A percentile compares a stretch with the other conserved stretches of the same genome.
phyloP scores from a whole-genome alignment of 192 early-diverging fungal species.

The Ambispora gerdemannii region DNA sequence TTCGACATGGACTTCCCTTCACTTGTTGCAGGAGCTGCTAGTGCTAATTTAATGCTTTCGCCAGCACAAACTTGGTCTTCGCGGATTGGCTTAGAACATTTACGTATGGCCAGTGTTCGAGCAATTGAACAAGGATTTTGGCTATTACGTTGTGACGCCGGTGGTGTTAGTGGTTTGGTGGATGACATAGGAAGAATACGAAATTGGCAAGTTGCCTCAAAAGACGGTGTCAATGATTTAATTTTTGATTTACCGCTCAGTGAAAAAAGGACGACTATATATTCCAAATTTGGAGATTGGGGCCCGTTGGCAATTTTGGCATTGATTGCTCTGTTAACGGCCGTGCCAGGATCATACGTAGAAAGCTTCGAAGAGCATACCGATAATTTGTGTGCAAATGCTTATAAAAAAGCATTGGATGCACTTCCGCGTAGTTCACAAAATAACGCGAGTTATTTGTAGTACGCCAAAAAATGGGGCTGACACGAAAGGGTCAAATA shows the following conservation, averaged over 20 bases:
- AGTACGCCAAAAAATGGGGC: too few relatives aligned
- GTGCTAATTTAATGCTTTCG: not conserved
- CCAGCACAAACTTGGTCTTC: constrained; percentile 22
- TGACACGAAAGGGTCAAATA: too few relatives aligned
- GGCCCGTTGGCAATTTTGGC: not conserved
- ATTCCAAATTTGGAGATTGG: not conserved
- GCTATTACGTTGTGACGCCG: constrained; percentile 23
- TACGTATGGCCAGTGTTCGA: constrained; percentile 8
- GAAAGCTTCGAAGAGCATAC: too few relatives aligned
- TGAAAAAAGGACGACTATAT: constrained; percentile 8
- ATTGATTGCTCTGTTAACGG: not conserved
- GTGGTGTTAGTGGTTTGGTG: not conserved
- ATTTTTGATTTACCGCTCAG: constrained; percentile 3
- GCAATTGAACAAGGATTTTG: constrained; percentile 25
- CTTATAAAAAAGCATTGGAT: too few relatives aligned
- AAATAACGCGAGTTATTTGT: too few relatives aligned
- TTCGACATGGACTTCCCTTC: constrained; percentile 48
- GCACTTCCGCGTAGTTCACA: too few relatives aligned
- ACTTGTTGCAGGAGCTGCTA: constrained; percentile 38
- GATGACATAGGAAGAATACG: constrained; percentile 17
- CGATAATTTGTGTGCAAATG: too few relatives aligned
- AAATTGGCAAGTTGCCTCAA: not conserved
- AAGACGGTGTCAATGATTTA: not conserved
- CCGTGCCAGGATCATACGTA: too few relatives aligned
- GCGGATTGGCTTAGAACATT: constrained; percentile 3